phyloP scores from a whole-genome alignment of 1,284 basidiomycete genomes.

The Polyporus tsugae region DNA sequence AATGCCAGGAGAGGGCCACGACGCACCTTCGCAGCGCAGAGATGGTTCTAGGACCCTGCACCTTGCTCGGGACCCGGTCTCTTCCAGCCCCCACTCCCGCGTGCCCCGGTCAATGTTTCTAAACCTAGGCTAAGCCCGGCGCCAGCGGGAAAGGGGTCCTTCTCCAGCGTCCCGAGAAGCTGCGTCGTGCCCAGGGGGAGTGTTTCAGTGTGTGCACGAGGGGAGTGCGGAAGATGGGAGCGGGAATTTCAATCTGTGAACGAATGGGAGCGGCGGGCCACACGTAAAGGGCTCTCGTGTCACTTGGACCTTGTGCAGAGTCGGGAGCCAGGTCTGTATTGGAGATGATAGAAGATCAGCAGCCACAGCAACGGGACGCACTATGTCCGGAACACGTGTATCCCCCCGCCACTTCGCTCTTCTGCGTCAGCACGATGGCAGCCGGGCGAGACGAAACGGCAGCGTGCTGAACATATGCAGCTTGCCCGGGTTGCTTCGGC shows the following conservation, averaged over 20 bases:
- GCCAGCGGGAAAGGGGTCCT: background rate
- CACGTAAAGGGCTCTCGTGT: background rate
- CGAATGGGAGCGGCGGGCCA: conserved; percentile 2
- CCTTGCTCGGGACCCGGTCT: background rate
- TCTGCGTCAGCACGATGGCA: background rate
- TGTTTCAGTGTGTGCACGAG: conserved; percentile 6
- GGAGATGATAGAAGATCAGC: background rate
- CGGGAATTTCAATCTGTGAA: background rate
- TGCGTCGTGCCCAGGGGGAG: background rate
- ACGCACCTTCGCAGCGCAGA: background rate
- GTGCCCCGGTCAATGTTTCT: background rate
- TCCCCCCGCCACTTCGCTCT: background rate
- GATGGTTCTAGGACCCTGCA: background rate
- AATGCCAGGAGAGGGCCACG: background rate
- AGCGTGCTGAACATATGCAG: background rate
- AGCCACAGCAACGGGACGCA: conserved; percentile 10
- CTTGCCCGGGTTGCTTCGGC: background rate
- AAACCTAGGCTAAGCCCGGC: background rate
- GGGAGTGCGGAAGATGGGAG: background rate
- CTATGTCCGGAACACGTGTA: conserved; percentile 6
- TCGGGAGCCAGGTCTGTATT: background rate
- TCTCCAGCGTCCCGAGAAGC: background rate
- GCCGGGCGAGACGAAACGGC: background rate
- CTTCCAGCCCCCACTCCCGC: background rate
- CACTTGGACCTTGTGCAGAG: background rate